These are phyloP conservation scores for Dendrobium catenatum DNA, from an alignment of 106 monocot species.

Conservation along the genomic window DNA sequence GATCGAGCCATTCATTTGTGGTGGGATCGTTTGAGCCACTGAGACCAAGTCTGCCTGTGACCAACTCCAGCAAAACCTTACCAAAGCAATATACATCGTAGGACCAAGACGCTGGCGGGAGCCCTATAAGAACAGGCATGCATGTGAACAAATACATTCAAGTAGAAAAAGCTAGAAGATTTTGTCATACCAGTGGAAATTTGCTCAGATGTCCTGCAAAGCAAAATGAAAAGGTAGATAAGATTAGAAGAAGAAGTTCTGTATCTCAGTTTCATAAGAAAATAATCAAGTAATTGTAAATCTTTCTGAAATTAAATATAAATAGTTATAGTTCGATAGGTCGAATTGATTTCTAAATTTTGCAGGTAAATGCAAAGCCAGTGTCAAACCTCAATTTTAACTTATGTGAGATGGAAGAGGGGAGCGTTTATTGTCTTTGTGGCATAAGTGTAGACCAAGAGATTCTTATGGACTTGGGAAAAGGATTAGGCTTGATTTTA, in stretches of 20 bases:
- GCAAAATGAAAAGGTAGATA: background rate
- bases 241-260: background rate
- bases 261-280: too few species aligned
- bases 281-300: too few species aligned
- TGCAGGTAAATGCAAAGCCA: too few species aligned
- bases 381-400: too few species aligned
- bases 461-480: too few species aligned
- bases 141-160: background rate
- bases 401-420: too few species aligned
- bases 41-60: conserved; percentile 61
- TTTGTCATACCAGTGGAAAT: conserved; percentile 24
- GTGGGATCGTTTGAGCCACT: conserved; percentile 37
- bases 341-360: too few species aligned
- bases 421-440: too few species aligned
- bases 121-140: conserved; percentile 19
- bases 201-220: conserved; percentile 58
- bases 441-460: too few species aligned
- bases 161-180: background rate
- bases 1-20: conserved; percentile 49
- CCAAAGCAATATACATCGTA: conserved; percentile 80
- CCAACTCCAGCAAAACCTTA: conserved; percentile 72
- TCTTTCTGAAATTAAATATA: too few species aligned
- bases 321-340: too few species aligned
- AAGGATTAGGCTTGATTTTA: too few species aligned
- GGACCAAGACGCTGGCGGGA: conserved; percentile 36